These are phyloP conservation scores for Ophiostoma pallidulum DNA, from an alignment of 2,329 filamentous ascomycete genomes.

Conservation along the genomic window DNA sequence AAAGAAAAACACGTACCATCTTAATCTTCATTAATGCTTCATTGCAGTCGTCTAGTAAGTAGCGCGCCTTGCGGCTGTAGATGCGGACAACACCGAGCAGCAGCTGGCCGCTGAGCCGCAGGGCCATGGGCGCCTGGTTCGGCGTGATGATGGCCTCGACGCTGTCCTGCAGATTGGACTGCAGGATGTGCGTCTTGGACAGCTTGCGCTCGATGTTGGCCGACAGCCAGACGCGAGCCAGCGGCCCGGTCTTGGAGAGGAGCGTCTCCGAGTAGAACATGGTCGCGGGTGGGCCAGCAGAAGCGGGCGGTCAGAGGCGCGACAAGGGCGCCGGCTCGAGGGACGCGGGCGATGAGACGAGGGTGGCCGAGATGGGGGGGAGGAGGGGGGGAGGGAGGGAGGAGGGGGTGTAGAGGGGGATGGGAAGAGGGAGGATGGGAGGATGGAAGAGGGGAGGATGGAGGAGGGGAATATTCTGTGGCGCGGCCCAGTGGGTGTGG, in stretches of 20 bases:
- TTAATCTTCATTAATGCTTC: slow-evolving; percentile 97
- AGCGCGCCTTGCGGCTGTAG: slow-evolving; percentile 94
- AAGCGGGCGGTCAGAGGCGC: background rate
- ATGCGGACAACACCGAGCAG: slow-evolving; percentile 93
- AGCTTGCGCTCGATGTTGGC: slow-evolving; percentile 98
- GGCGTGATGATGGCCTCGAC: slow-evolving; percentile 92
- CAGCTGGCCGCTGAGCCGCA: slow-evolving; percentile 88
- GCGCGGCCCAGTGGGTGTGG: too few relatives aligned
- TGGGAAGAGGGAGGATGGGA: background rate
- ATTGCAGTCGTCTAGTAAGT: slow-evolving; percentile 93
- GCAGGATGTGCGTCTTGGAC: slow-evolving; percentile 89
- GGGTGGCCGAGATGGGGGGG: background rate
- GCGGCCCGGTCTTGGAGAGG: slow-evolving; percentile 89
- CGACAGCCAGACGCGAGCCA: slow-evolving; percentile 96
- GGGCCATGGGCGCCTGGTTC: slow-evolving; percentile 85
- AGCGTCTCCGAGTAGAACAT: slow-evolving; percentile 99
- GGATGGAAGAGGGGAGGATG: background rate
- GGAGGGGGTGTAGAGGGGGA: slow-evolving; percentile 4
- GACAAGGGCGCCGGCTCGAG: background rate
- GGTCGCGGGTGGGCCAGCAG: slow-evolving; percentile 16
- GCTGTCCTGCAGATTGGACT: slow-evolving; percentile 89
- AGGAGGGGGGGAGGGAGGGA: background rate
- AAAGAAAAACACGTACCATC: slow-evolving; percentile 55
- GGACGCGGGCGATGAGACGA: background rate
- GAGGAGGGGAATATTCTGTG: too few relatives aligned